These are phyloP conservation scores for Coniochaeta prunicola DNA, from an alignment of 2,329 filamentous ascomycete species.

Conservation along the genomic window DNA sequence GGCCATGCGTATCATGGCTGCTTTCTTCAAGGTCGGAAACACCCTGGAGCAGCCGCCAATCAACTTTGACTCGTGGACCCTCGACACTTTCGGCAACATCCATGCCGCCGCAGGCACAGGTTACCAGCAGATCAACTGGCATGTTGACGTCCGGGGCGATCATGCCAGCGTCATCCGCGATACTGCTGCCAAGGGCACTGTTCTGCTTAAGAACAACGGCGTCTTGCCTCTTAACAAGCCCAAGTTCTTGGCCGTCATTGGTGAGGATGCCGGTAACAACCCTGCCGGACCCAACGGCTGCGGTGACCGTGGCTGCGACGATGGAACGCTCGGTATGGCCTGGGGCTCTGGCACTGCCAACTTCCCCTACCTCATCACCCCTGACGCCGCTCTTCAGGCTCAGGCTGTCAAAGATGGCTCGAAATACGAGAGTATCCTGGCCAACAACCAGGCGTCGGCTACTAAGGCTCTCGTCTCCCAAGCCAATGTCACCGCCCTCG, in stretches of 20 bases:
- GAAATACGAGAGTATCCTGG: slow-evolving; percentile 58
- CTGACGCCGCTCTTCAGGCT: slow-evolving; percentile 60
- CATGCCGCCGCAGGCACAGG: slow-evolving; percentile 57
- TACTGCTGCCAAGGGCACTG: slow-evolving; percentile 71
- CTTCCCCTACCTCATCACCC: slow-evolving; percentile 70
- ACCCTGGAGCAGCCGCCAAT: slow-evolving; percentile 44
- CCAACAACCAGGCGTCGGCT: slow-evolving; percentile 56
- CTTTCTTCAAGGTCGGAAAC: slow-evolving; percentile 58
- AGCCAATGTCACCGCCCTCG: slow-evolving; percentile 63
- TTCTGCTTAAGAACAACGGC: slow-evolving; percentile 80
- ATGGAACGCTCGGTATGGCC: slow-evolving; percentile 62
- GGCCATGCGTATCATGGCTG: slow-evolving; percentile 73
- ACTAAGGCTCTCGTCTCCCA: slow-evolving; percentile 54
- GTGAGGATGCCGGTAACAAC: slow-evolving; percentile 75
- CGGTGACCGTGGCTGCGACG: slow-evolving; percentile 53
- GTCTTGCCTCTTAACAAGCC: slow-evolving; percentile 73
- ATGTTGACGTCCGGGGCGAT: slow-evolving; percentile 74
- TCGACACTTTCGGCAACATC: slow-evolving; percentile 63
- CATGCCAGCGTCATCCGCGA: slow-evolving; percentile 69
- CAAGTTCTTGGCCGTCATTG: slow-evolving; percentile 68
- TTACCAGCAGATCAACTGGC: slow-evolving; percentile 65
- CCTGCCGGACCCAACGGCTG: slow-evolving; percentile 74
- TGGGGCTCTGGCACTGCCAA: slow-evolving; percentile 73
- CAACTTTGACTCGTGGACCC: slow-evolving; percentile 87
- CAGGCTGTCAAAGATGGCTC: slow-evolving; percentile 53